phyloP scores from a whole-genome alignment of 495 filamentous ascomycete species.

The Xylaria cubensis region DNA sequence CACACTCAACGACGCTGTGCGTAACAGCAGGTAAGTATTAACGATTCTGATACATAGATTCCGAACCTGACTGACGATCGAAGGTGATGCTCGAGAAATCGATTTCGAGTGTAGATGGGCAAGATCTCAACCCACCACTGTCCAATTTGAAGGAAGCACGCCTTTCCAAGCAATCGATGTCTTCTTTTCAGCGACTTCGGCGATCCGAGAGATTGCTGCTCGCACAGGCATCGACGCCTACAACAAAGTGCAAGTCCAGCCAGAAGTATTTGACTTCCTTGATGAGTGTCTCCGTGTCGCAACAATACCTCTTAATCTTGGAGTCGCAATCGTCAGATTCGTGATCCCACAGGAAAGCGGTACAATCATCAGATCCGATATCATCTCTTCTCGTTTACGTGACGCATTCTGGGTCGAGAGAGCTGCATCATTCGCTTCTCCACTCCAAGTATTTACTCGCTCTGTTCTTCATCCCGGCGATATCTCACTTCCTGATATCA shows the following conservation, averaged over 20 bases:
- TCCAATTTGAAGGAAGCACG: conserved; percentile 12
- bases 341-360: conserved; percentile 32
- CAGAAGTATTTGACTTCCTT: conserved; percentile 32
- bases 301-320: neutral
- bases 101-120: conserved; percentile 30
- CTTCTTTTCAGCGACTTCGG: conserved; percentile 3
- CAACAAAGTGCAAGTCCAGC: neutral
- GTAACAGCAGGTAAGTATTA: neutral
- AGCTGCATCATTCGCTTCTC: conserved; percentile 30
- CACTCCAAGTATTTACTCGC: conserved; percentile 29
- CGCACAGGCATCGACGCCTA: no score
- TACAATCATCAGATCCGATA: conserved; percentile 35
- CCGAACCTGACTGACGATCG: neutral
- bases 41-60: neutral
- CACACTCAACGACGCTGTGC: neutral
- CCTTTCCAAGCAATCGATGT: conserved; percentile 20
- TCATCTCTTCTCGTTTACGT: conserved; percentile 36
- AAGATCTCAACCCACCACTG: conserved; percentile 14
- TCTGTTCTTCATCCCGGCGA: conserved; percentile 21
- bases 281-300: conserved; percentile 30
- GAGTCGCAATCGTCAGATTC: conserved; percentile 29
- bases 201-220: conserved; percentile 4
- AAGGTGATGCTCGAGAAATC: conserved; percentile 24
- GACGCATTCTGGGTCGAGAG: conserved; percentile 31
- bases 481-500: conserved; percentile 28